These are phyloP conservation scores for Alternaria gaisen DNA, from an alignment of 2,329 filamentous ascomycete species.

Conservation along the genomic window DNA sequence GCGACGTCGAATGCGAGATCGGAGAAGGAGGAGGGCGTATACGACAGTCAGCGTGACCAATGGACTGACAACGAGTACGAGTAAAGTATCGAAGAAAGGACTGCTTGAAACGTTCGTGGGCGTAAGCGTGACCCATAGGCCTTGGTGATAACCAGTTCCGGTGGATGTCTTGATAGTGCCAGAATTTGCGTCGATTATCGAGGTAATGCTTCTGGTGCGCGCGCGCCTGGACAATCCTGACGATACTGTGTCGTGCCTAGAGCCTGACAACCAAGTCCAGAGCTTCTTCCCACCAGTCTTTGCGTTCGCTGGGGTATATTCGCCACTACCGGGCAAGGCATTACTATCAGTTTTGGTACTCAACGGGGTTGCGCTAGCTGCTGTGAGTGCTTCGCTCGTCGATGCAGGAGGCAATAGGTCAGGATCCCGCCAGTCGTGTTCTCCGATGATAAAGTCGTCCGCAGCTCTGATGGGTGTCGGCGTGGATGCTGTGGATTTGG, in stretches of 20 bases:
- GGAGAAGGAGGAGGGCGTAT: constrained; percentile 85
- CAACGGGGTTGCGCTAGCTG: constrained; percentile 4
- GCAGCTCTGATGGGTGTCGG: constrained; percentile 14
- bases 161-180: constrained; percentile 29
- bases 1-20: constrained; percentile 85
- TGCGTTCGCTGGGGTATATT: constrained; percentile 29
- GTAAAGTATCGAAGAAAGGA: constrained; percentile 92
- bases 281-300: constrained; percentile 21
- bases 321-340: constrained; percentile 50
- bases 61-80: constrained; percentile 96
- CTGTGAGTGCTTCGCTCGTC: constrained; percentile 18
- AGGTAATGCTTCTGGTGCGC: constrained; percentile 30
- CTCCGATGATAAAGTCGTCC: constrained; percentile 79
- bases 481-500: constrained; percentile 25
- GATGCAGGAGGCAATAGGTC: constrained; percentile 66
- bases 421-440: constrained; percentile 86
- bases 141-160: constrained; percentile 67
- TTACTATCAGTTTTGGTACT: constrained; percentile 56
- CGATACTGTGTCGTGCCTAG: constrained; percentile 27
- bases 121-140: constrained; percentile 95
- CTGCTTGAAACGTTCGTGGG: constrained; percentile 87
- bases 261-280: constrained; percentile 35
- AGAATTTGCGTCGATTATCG: constrained; percentile 26
- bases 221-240: constrained; percentile 20
- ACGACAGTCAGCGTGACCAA: constrained; percentile 92